Percentiles rank a stretch among this genome's conserved stretches.
Evolutionary conservation across 129 eudicot species (phyloP).

Genomic region (Daucus carota): DH1_v3.0 NC_030381.2:16211001-16211500

Average conservation of each 20-base stretch:
- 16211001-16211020: no score
- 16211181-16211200: background rate
- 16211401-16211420: background rate
- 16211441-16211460: background rate
- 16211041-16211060: conserved; percentile 9
- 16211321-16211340: background rate
- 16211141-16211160: background rate
- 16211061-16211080: conserved; percentile 1
- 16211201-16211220: background rate
- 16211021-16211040: no score
- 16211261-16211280: conserved; percentile 2
- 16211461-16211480: background rate
- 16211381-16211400: background rate
- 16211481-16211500: background rate
- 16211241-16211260: background rate
- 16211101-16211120: background rate
- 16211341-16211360: background rate
- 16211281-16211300: background rate
- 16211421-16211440: background rate
- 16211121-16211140: background rate
- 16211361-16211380: background rate
- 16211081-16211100: background rate
- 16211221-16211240: background rate
- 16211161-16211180: background rate
- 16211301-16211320: background rate